Conservation (phyloP, 2,329 filamentous ascomycete species). For the Cytospora piceae region DNA sequence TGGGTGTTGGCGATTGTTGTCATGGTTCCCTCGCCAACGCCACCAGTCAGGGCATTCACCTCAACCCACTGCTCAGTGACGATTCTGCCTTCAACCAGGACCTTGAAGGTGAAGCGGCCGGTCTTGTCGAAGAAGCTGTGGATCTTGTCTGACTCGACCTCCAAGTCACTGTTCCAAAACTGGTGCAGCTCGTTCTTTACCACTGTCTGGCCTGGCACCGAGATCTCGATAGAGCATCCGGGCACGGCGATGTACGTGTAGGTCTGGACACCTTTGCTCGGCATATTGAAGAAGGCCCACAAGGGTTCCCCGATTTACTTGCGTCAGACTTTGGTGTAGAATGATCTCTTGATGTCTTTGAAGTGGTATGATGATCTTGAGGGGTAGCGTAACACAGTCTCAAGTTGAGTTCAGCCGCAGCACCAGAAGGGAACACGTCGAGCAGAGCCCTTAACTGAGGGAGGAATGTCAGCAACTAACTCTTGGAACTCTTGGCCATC, state of each 20-base stretch:
- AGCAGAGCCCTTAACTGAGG: no score
- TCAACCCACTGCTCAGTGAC: constrained; percentile 49
- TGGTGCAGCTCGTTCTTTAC: constrained; percentile 39
- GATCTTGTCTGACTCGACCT: constrained; percentile 50
- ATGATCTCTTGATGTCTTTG: no score
- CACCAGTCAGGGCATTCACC: constrained; percentile 51
- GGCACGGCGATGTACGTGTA: constrained; percentile 46
- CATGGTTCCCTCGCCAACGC: constrained; percentile 46
- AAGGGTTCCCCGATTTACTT: neutral
- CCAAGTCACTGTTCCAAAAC: constrained; percentile 46
- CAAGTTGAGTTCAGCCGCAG: no score
- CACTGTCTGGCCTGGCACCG: constrained; percentile 45
- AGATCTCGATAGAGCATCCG: constrained; percentile 48
- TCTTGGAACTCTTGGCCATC: no score
- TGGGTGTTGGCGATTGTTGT: constrained; percentile 40
- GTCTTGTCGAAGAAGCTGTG: constrained; percentile 46
- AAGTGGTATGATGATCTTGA: no score
- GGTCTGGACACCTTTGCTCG: constrained; percentile 45
- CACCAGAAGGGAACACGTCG: no score
- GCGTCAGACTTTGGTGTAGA: no score
- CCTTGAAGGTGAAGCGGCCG: constrained; percentile 49
- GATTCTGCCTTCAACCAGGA: constrained; percentile 43
- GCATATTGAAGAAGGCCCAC: constrained; percentile 38
- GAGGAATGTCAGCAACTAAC: no score
- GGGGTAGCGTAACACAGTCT: no score